phyloP scores from a whole-genome alignment of 106 monocot species.

The Allium fistulosum region DNA sequence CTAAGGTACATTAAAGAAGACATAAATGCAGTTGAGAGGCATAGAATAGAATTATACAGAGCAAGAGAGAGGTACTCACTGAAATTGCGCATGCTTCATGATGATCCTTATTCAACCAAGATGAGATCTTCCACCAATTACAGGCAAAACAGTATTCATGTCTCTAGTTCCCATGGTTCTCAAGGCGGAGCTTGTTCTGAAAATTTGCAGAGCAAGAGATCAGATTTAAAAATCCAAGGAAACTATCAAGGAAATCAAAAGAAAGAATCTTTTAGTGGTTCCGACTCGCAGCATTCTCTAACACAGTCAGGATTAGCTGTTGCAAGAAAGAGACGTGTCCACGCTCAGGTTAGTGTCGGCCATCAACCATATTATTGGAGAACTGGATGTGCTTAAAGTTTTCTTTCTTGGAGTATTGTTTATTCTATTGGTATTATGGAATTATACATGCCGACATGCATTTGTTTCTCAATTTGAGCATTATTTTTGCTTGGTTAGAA shows the following conservation, averaged over 20 bases:
- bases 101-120: slow-evolving; percentile 60
- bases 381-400: neutral
- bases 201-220: slow-evolving; percentile 45
- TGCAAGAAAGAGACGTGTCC: slow-evolving; percentile 81
- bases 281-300: slow-evolving; percentile 57
- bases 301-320: slow-evolving; percentile 71
- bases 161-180: slow-evolving; percentile 39
- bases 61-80: slow-evolving; percentile 91
- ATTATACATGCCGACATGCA: neutral
- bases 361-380: neutral
- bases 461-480: neutral
- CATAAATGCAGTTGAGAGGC: slow-evolving; percentile 82
- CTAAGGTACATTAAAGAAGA: slow-evolving; percentile 94
- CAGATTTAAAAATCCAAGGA: slow-evolving; percentile 62
- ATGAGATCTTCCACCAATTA: slow-evolving; percentile 41
- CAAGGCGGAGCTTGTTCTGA: slow-evolving; percentile 41
- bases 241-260: slow-evolving; percentile 52
- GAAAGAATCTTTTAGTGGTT: slow-evolving; percentile 63
- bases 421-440: neutral
- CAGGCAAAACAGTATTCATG: slow-evolving; percentile 40
- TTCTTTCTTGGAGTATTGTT: too few species aligned
- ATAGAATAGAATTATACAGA: slow-evolving; percentile 66
- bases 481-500: neutral
- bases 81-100: slow-evolving; percentile 70
- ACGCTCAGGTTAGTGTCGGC: slow-evolving; percentile 65